Evolutionary conservation across 352 stramenopile species (phyloP), one percentile per base, ranked within the genome.

Genomic region (Thalassiosira hispida): DNA sequence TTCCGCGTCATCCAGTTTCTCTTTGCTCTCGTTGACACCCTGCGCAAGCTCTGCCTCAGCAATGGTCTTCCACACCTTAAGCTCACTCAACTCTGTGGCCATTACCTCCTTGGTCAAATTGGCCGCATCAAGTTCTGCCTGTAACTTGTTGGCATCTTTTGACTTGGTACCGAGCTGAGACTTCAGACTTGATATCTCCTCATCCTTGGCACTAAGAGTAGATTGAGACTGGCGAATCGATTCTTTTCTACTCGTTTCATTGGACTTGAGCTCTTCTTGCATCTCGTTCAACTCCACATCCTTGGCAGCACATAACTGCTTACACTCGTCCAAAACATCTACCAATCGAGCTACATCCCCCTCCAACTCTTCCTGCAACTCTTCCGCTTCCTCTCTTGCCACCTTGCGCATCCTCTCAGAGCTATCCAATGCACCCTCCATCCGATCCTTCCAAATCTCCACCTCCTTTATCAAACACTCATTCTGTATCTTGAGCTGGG

Each of bases 61-160:
- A 0, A 69, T 49, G 27, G 55, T 23, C n/a, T 49, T 44, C 55
- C 55, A 44, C 14, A 59, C 46, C 18, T 69, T 59, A 2, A 57
- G 22, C 18, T 57, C 40, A 3, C 7, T 29, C 40, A 69, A 14
- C n/a, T 69, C 61, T 12, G 11, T 59, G 16, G 44, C 40, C 42
- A 69, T 69, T 3, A 55, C 23, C 12, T 68, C 60, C 20, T 55
- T 68, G 27, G 60, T 47, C 29, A 55, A 18, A 38, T 47, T 49
- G 9, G 61, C 14, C 8, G 42, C 44, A 33, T 59, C 31, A 2
- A 69, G 20, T 31, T 2, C 27, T 1, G 42, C 27, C 11, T 59
- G 40, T 33, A 69, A 59, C 20, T 25, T 69, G 8, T 23, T 12
- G 29, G 23, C 33, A 42, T 55, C n/a, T 11, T 29, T 35, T 12